Evolutionary conservation across 805 yeast genomes (phyloP).

Genomic region (Priceomyces carsonii): DNA sequence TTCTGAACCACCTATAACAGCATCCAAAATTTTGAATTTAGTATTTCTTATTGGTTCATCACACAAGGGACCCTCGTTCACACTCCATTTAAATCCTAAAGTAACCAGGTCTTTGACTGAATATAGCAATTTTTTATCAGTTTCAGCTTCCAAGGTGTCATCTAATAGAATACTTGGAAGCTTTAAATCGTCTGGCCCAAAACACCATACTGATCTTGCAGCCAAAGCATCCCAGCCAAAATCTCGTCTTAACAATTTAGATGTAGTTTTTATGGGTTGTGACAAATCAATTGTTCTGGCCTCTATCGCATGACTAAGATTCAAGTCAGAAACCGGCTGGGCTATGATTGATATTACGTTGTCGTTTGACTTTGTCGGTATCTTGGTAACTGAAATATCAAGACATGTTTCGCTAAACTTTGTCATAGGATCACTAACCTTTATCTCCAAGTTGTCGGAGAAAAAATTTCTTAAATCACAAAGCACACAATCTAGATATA

Average conservation of each 20-base stretch:
- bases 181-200: constrained; percentile 48
- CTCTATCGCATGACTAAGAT: constrained; percentile 58
- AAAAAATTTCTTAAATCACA: constrained; percentile 71
- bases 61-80: constrained; percentile 87
- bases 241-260: constrained; percentile 54
- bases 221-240: constrained; percentile 84
- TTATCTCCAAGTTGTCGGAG: constrained; percentile 63
- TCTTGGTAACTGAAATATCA: constrained; percentile 65
- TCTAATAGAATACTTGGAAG: constrained; percentile 60
- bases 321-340: constrained; percentile 61
- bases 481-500: constrained; percentile 79
- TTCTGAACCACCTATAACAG: constrained; percentile 48
- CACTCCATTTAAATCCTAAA: constrained; percentile 84
- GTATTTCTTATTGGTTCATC: constrained; percentile 77
- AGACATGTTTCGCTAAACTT: constrained; percentile 75
- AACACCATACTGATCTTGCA: constrained; percentile 78
- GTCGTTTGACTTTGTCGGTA: constrained; percentile 57
- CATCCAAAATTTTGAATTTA: constrained; percentile 69
- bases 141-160: constrained; percentile 73
- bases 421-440: constrained; percentile 82
- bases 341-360: constrained; percentile 69
- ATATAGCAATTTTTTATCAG: constrained; percentile 52
- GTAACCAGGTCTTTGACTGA: constrained; percentile 54
- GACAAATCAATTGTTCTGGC: constrained; percentile 41
- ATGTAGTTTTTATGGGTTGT: constrained; percentile 43